Conservation (phyloP, 2,329 filamentous ascomycete species). For the Magnaporthiopsis rhizophila region DNA sequence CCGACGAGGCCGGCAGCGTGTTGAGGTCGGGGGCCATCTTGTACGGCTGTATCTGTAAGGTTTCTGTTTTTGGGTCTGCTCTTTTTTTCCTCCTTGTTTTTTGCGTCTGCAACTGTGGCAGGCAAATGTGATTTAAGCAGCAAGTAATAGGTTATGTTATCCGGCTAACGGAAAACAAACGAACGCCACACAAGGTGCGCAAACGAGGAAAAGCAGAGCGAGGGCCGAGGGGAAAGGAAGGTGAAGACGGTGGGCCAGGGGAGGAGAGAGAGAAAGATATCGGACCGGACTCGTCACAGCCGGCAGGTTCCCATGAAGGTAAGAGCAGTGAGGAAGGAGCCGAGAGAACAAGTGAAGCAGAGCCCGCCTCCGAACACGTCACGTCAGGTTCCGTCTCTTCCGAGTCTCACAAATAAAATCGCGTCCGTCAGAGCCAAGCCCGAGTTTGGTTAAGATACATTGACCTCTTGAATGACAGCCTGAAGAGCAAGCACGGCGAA, state of each 20-base stretch:
- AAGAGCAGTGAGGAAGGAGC: background rate
- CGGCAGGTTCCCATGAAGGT: background rate
- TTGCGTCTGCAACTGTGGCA: background rate
- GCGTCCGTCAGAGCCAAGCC: background rate
- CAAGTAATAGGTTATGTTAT: background rate
- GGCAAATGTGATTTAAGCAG: background rate
- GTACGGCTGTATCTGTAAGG: conserved; percentile 2
- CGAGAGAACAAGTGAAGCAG: background rate
- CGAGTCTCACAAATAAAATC: background rate
- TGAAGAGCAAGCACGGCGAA: background rate
- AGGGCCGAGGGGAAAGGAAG: background rate
- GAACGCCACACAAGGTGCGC: background rate
- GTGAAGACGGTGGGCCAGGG: background rate
- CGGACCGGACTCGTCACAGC: background rate
- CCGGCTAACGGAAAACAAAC: conserved; percentile 3
- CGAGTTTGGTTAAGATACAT: background rate
- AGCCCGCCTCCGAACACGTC: background rate
- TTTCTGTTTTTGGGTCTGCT: conserved; percentile 11
- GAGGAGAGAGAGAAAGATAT: background rate
- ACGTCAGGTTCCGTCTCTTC: background rate
- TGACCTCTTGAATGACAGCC: background rate
- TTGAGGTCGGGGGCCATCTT: conserved; percentile 70
- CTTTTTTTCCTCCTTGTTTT: background rate
- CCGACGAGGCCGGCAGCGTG: conserved; percentile 52
- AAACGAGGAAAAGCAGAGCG: background rate